Percentiles rank a stretch among this genome's conserved stretches.
phyloP scores from a whole-genome alignment of 1,284 basidiomycete species.

The Ustilago crameri region DNA sequence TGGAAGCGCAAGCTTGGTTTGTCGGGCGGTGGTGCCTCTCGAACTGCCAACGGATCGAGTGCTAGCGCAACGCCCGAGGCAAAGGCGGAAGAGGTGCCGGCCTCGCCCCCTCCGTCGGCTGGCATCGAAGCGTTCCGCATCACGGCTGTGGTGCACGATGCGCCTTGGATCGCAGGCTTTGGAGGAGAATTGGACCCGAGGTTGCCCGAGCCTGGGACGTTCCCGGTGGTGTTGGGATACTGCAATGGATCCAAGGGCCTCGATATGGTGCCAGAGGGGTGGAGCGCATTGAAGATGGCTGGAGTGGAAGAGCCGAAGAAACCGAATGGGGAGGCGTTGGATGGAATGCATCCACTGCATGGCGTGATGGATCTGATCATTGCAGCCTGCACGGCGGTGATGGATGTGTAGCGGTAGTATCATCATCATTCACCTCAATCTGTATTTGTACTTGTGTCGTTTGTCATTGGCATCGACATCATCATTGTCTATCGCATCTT shows the following conservation, averaged over 20 bases:
- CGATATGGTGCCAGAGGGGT: conserved; percentile 55
- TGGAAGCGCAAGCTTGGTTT: conserved; percentile 49
- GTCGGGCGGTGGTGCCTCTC: conserved; percentile 4
- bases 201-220: conserved; percentile 44
- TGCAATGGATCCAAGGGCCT: conserved; percentile 41
- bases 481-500: too few species aligned
- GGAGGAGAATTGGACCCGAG: conserved; percentile 18
- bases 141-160: conserved; percentile 45
- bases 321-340: conserved; percentile 10
- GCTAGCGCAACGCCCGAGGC: too few species aligned
- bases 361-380: conserved; percentile 52
- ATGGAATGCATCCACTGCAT: conserved; percentile 28
- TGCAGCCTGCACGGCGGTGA: conserved; percentile 46
- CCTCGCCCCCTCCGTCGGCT: conserved; percentile 4
- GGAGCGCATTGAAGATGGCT: conserved; percentile 38
- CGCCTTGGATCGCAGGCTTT: conserved; percentile 23
- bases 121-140: conserved; percentile 39
- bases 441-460: conserved; percentile 2
- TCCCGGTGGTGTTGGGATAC: conserved; percentile 53
- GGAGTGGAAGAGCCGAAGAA: conserved; percentile 20
- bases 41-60: not conserved
- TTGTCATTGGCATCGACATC: too few species aligned
- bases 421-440: too few species aligned
- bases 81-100: conserved; percentile 2
- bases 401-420: conserved; percentile 36